A percentile compares a stretch with the other conserved stretches of the same genome.
These are phyloP conservation scores for Paecilomyces fulvus DNA, from an alignment of 2,329 filamentous ascomycete genomes.

Conservation along the genomic window DNA sequence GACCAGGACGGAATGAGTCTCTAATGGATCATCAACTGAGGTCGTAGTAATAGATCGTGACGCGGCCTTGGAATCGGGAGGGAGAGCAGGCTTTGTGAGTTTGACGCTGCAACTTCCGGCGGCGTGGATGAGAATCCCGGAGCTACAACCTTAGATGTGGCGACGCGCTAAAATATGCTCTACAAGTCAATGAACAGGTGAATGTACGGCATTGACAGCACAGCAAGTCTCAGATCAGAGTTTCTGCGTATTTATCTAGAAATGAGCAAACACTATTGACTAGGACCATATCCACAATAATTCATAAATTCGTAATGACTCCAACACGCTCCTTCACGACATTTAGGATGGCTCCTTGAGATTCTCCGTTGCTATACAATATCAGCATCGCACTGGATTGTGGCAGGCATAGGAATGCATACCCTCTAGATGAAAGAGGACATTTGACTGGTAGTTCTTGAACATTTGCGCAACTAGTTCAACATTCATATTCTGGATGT, in stretches of 20 bases:
- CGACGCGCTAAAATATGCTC: neutral
- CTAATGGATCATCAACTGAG: neutral
- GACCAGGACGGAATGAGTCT: conserved; percentile 2
- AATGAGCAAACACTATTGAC: neutral
- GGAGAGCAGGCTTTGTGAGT: neutral
- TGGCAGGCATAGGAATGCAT: conserved; percentile 13
- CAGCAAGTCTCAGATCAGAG: neutral
- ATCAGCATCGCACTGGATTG: conserved; percentile 2
- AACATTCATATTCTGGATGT: conserved; percentile 97
- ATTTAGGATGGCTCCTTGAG: conserved; percentile 64
- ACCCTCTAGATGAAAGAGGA: conserved; percentile 96
- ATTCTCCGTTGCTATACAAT: conserved; percentile 63
- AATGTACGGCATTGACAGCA: neutral
- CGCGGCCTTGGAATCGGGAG: neutral
- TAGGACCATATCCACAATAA: conserved; percentile 1
- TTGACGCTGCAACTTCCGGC: neutral
- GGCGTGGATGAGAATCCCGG: neutral
- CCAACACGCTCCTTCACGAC: neutral
- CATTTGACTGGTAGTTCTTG: conserved; percentile 98
- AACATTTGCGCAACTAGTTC: conserved; percentile 99
- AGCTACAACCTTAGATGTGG: conserved; percentile 1
- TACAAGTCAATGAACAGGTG: neutral
- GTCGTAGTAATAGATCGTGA: neutral
- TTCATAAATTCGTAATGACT: conserved; percentile 1
- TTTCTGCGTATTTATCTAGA: neutral